Evolutionary conservation across 495 filamentous ascomycete species (phyloP).

Genomic region (Bacidia gigantensis): DNA sequence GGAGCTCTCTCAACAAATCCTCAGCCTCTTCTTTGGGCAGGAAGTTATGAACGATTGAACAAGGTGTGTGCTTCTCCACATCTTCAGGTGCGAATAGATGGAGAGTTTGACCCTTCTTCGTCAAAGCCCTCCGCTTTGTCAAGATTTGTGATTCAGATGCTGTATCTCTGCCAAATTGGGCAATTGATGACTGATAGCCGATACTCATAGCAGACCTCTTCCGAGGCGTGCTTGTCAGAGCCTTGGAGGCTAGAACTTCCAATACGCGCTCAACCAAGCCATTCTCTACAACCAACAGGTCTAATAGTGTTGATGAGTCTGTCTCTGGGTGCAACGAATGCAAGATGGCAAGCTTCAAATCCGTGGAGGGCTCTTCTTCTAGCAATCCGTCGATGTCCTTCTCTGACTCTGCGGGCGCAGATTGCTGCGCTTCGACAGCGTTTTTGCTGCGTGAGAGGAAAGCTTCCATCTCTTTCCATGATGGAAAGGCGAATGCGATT

Average conservation of each 20-base stretch:
- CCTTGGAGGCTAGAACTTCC: constrained; percentile 32
- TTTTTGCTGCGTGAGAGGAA: constrained; percentile 41
- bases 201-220: constrained; percentile 25
- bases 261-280: constrained; percentile 59
- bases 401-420: constrained; percentile 10
- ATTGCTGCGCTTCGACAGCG: constrained; percentile 19
- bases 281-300: constrained; percentile 60
- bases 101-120: constrained; percentile 66
- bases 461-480: constrained; percentile 36
- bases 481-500: not conserved
- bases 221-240: constrained; percentile 15
- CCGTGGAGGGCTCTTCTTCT: constrained; percentile 56
- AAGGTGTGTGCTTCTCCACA: constrained; percentile 67
- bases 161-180: constrained; percentile 11
- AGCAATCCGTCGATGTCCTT: not conserved
- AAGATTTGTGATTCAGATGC: not conserved
- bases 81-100: constrained; percentile 70
- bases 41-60: constrained; percentile 85
- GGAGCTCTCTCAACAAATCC: constrained; percentile 56
- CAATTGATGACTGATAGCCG: constrained; percentile 45
- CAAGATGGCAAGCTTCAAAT: constrained; percentile 74
- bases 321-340: constrained; percentile 56
- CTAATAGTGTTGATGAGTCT: constrained; percentile 54
- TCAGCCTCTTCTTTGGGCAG: constrained; percentile 58
- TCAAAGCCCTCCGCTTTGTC: constrained; percentile 33